Conservation (phyloP, 2,329 filamentous ascomycete species). For the Parascedosporium putredinis region DNA sequence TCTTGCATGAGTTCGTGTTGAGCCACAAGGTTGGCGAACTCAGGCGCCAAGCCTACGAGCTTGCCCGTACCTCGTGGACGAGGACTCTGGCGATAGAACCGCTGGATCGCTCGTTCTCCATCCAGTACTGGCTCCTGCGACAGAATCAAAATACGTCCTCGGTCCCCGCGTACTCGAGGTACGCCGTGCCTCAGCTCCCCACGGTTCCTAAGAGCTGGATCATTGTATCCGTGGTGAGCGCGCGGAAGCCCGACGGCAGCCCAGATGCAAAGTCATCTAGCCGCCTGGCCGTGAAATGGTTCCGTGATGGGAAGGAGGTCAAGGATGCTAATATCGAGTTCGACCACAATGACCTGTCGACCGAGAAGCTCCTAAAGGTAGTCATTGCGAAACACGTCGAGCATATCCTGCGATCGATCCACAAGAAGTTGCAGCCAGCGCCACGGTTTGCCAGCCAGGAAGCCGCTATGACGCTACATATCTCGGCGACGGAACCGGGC, state of each 20-base stretch:
- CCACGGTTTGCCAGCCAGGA: constrained; percentile 51
- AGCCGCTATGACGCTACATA: constrained; percentile 45
- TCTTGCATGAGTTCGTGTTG: constrained; percentile 77
- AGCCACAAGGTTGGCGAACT: constrained; percentile 85
- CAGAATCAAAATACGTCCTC: constrained; percentile 11
- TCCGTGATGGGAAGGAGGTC: constrained; percentile 69
- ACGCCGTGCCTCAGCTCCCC: constrained; percentile 12
- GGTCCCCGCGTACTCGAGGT: constrained; percentile 20
- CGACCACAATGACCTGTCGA: constrained; percentile 56
- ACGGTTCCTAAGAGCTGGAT: constrained; percentile 76
- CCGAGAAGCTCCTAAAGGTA: constrained; percentile 61
- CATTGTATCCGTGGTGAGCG: constrained; percentile 70
- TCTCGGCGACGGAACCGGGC: constrained; percentile 51
- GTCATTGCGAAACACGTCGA: constrained; percentile 68
- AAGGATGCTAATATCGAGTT: constrained; percentile 57
- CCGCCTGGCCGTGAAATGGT: constrained; percentile 63
- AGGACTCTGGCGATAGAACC: constrained; percentile 68
- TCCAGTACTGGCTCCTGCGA: constrained; percentile 81
- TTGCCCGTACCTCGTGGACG: constrained; percentile 65
- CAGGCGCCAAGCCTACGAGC: constrained; percentile 61
- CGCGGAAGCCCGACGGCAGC: constrained; percentile 32
- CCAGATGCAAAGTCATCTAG: constrained; percentile 37
- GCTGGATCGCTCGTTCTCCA: constrained; percentile 68
- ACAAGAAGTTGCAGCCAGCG: constrained; percentile 46
- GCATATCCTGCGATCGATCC: constrained; percentile 58